phyloP scores from a whole-genome alignment of 2,329 filamentous ascomycete genomes.

The Fusarium clavum region DNA sequence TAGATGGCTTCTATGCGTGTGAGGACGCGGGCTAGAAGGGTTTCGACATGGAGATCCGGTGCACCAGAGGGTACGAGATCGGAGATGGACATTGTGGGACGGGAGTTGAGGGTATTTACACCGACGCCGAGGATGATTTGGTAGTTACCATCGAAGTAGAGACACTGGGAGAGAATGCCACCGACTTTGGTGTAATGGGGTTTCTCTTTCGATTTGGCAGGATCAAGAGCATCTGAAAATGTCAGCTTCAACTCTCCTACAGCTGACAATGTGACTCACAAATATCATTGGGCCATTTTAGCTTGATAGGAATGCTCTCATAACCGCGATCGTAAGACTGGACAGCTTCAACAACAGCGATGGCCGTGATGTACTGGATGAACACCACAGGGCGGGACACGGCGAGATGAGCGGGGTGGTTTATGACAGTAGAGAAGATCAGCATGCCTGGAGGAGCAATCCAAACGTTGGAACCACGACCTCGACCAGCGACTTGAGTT shows the following conservation, averaged over 20 bases:
- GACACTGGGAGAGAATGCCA: slow-evolving; percentile 91
- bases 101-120: slow-evolving; percentile 84
- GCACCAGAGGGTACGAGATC: slow-evolving; percentile 69
- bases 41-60: slow-evolving; percentile 76
- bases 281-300: slow-evolving; percentile 99
- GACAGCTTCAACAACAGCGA: slow-evolving; percentile 87
- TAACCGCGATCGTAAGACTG: slow-evolving; percentile 83
- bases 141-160: slow-evolving; percentile 81
- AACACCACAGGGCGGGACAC: slow-evolving; percentile 86
- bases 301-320: slow-evolving; percentile 77
- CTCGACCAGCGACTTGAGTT: slow-evolving; percentile 87
- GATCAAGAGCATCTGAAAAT: slow-evolving; percentile 72
- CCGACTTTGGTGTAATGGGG: slow-evolving; percentile 85
- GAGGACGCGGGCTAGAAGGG: slow-evolving; percentile 83
- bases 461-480: slow-evolving; percentile 94
- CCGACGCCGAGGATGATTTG: slow-evolving; percentile 89
- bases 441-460: slow-evolving; percentile 87
- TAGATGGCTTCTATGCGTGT: slow-evolving; percentile 84
- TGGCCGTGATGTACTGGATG: slow-evolving; percentile 89
- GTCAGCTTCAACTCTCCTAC: background rate
- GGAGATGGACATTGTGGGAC: slow-evolving; percentile 88
- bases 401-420: slow-evolving; percentile 80
- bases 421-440: slow-evolving; percentile 89
- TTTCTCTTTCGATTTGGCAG: slow-evolving; percentile 59
- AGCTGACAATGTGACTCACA: slow-evolving; percentile 59